Evolutionary conservation across 192 early-diverging fungal genomes (phyloP).

Genomic region (Pecoramyces ruminantium): DNA sequence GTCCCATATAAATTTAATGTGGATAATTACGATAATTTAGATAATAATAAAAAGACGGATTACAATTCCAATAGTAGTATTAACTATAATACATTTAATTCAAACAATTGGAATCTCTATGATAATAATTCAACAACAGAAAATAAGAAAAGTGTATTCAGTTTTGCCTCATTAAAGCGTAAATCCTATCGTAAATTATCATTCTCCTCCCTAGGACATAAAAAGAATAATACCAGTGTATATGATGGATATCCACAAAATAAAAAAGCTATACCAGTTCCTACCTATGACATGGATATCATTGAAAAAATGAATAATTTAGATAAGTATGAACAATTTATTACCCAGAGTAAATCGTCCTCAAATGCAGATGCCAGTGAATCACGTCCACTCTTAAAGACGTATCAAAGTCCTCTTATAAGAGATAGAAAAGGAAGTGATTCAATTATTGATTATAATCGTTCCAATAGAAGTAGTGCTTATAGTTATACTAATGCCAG

Average conservation of each 20-base stretch:
- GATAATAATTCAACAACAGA: not conserved
- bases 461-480: not conserved
- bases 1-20: not conserved
- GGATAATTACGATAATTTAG: not conserved
- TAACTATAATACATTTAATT: not conserved
- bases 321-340: not conserved
- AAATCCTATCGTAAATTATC: not conserved
- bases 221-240: not conserved
- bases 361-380: not conserved
- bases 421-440: not conserved
- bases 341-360: not conserved
- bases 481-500: not conserved
- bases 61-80: too few relatives aligned
- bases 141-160: not conserved
- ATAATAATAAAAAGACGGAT: not conserved
- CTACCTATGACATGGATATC: not conserved
- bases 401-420: not conserved
- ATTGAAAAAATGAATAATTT: not conserved
- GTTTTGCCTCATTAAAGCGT: not conserved
- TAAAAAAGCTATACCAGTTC: not conserved
- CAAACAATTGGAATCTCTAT: not conserved
- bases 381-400: not conserved
- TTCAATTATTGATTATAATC: not conserved
- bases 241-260: not conserved
- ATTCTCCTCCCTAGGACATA: not conserved